A percentile compares a stretch with the other conserved stretches of the same genome.
Conservation (phyloP, 805 yeast genomes). For the Lipomyces starkeyi region DNA sequence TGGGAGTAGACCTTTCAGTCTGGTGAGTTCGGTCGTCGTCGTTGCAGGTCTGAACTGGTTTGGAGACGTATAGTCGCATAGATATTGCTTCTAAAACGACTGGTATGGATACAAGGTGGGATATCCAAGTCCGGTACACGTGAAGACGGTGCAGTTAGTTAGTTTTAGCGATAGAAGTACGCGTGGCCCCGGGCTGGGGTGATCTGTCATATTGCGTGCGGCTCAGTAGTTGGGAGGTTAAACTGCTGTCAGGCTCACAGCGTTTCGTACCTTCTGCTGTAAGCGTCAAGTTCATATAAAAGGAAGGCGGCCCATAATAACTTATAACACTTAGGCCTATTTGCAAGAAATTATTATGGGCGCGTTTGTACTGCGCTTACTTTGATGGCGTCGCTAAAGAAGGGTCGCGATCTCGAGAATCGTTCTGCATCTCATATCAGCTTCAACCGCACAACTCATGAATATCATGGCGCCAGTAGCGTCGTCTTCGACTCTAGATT, state of each 20-base stretch:
- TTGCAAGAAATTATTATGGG: neutral
- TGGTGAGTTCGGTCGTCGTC: neutral
- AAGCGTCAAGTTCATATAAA: neutral
- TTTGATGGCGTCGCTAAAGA: neutral
- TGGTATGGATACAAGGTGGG: neutral
- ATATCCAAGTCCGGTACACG: neutral
- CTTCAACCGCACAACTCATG: neutral
- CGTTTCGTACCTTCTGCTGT: neutral
- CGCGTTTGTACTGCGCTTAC: neutral
- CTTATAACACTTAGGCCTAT: neutral
- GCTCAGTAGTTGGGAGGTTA: neutral
- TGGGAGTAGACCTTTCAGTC: neutral
- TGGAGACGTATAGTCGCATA: neutral
- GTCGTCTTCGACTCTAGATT: conserved; percentile 19
- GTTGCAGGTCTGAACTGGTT: neutral
- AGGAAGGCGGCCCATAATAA: too few relatives aligned
- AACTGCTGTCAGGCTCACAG: too few relatives aligned
- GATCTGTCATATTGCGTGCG: neutral
- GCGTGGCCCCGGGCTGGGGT: neutral
- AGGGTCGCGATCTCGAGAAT: neutral
- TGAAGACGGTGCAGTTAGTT: neutral
- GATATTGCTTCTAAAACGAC: neutral
- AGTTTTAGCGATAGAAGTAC: neutral
- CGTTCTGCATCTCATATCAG: neutral
- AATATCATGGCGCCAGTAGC: conserved; percentile 28